Evolutionary conservation across 495 filamentous ascomycete genomes (phyloP).

Genomic region (Cudoniella acicularis): DNA sequence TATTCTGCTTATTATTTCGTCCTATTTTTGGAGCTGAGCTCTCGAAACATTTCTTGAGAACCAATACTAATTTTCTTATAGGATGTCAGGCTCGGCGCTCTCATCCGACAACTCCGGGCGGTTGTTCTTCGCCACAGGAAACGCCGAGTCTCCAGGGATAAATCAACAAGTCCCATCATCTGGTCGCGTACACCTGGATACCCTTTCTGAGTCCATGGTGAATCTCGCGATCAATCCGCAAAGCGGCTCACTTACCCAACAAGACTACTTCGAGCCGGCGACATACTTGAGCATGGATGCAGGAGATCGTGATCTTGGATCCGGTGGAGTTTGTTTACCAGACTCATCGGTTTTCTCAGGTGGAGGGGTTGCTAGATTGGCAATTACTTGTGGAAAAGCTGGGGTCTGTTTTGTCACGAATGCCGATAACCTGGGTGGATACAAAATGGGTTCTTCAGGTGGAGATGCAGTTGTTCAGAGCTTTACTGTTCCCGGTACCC

Average conservation of each 20-base stretch:
- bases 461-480: constrained; percentile 34
- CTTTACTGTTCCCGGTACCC: constrained; percentile 28
- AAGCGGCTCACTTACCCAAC: constrained; percentile 17
- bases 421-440: constrained; percentile 36
- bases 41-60: no score
- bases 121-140: constrained; percentile 38
- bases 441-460: constrained; percentile 35
- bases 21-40: no score
- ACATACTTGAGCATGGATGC: constrained; percentile 27
- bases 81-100: constrained; percentile 1
- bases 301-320: constrained; percentile 32
- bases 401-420: constrained; percentile 36
- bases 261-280: constrained; percentile 32
- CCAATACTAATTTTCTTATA: no score
- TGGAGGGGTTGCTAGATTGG: constrained; percentile 27
- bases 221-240: constrained; percentile 18
- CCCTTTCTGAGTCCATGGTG: constrained; percentile 21
- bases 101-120: constrained; percentile 18
- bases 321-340: constrained; percentile 31
- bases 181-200: constrained; percentile 28
- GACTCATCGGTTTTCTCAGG: constrained; percentile 31
- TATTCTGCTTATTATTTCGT: no score
- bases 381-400: constrained; percentile 32
- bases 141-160: constrained; percentile 25
- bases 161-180: constrained; percentile 34